Base-by-base conservation (phyloP, 768 basidiomycete species). In the Leccinum truebloodii region DNA sequence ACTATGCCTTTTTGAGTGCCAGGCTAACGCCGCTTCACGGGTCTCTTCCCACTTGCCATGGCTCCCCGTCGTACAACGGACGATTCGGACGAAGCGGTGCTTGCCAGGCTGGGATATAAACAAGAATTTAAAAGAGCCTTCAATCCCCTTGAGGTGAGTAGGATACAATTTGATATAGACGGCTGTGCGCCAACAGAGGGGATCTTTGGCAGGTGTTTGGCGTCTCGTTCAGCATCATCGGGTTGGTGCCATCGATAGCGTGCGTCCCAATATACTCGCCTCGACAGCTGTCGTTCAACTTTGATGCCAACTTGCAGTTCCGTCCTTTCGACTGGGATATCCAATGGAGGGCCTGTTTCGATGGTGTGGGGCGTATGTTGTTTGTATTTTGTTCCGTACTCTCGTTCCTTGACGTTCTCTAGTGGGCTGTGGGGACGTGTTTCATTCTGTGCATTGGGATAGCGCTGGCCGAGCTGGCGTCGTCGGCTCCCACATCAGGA, bases 141-240 rank as follows among this genome's bases (percentile, higher is more conserved):
- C 26, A 68, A 65, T 26, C 65, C 71, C 7, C 54, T 74, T 16
- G 73, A 74, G 55, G 73, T 70, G 52, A 54, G 60, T 54, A 10
- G 4, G 6, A 13, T 46, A 26, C 22, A 22, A 22, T 22, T 3
- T 20, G 20, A 37, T 26, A 13, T 8, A 24, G 22, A n/a, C 26
- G 2, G 28, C 14, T 10, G 9, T 1, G 22, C 39, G 6, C 24
- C 44, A 30, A 22, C 24, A 24, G n/a, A 35, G 4, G 24, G 18
- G 10, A 16, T 10, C 2, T 67, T 66, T 35, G 28, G 73, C 65
- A 89, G 84, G 83, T 87, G 8, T 88, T 89, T 60, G 87, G 88
- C 0, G 77, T 89, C 22, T 83, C 83, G 0, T 89, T 89, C 70
- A 86, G 84, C 5, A 85, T 88, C 59, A 86, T 89, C 55, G 87